Conservation (phyloP, 1,139 yeast genomes). For the Chernovozyma sophiae-reginae region DNA sequence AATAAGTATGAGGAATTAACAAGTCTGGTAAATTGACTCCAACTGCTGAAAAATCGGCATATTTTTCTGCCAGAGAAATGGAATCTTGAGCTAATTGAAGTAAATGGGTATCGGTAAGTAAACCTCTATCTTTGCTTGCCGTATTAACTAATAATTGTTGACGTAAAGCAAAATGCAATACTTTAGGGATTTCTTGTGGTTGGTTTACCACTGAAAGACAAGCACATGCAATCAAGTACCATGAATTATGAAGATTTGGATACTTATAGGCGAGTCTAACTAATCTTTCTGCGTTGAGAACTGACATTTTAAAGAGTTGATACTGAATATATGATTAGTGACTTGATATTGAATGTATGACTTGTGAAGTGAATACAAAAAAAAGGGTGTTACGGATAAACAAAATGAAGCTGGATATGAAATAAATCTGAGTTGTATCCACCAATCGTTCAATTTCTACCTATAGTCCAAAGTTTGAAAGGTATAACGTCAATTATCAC, state of each 20-base stretch:
- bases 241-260: slow-evolving; percentile 42
- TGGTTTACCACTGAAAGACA: slow-evolving; percentile 77
- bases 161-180: slow-evolving; percentile 71
- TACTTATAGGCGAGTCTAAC: slow-evolving; percentile 53
- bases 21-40: slow-evolving; percentile 45
- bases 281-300: slow-evolving; percentile 48
- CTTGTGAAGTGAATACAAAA: no score
- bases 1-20: slow-evolving; percentile 38
- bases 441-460: neutral
- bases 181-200: slow-evolving; percentile 73
- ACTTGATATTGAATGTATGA: no score
- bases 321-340: neutral
- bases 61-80: slow-evolving; percentile 35
- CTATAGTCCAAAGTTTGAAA: neutral
- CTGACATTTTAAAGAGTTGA: slow-evolving; percentile 2
- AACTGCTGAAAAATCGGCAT: slow-evolving; percentile 37
- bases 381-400: neutral
- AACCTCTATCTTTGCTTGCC: slow-evolving; percentile 15
- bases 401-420: neutral
- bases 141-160: slow-evolving; percentile 39
- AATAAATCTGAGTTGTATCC: neutral
- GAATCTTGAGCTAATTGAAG: slow-evolving; percentile 38
- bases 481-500: no score
- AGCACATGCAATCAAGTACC: slow-evolving; percentile 81
- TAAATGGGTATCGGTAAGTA: slow-evolving; percentile 29